Evolutionary conservation across 2,329 filamentous ascomycete genomes (phyloP).

Genomic region (Fonsecaea monophora): DNA sequence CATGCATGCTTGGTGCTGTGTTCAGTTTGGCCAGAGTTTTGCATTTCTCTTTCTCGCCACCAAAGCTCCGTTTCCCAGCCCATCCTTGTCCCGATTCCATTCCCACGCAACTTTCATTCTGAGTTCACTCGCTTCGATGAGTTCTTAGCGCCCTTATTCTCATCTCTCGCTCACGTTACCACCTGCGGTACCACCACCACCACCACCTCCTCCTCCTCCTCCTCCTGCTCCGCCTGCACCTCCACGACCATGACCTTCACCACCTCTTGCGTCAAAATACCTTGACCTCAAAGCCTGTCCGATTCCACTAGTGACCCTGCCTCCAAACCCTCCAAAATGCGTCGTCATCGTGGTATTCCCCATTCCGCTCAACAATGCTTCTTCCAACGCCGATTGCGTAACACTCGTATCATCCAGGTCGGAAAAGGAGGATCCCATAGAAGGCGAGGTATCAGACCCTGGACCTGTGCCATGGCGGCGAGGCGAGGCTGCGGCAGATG

Average conservation of each 20-base stretch:
- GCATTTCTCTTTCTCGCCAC: background rate
- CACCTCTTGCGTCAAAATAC: slow-evolving; percentile 48
- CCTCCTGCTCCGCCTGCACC: slow-evolving; percentile 11
- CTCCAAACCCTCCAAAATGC: slow-evolving; percentile 51
- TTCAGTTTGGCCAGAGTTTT: background rate
- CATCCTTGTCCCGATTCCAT: background rate
- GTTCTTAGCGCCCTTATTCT: background rate
- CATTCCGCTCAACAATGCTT: slow-evolving; percentile 69
- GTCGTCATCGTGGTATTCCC: slow-evolving; percentile 52
- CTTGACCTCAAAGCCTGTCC: slow-evolving; percentile 63
- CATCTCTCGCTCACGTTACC: slow-evolving; percentile 13
- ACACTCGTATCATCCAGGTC: slow-evolving; percentile 71
- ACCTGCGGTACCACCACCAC: background rate
- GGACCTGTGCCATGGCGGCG: slow-evolving; percentile 45
- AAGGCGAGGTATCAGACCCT: slow-evolving; percentile 62
- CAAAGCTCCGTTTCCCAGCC: background rate
- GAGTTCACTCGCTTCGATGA: background rate
- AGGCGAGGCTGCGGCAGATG: slow-evolving; percentile 29
- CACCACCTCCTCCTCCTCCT: slow-evolving; percentile 5
- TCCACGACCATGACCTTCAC: slow-evolving; percentile 19
- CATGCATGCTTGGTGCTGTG: background rate
- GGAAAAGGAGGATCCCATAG: slow-evolving; percentile 71
- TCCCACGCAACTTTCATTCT: background rate
- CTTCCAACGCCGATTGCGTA: slow-evolving; percentile 69
- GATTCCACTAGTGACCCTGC: slow-evolving; percentile 56